Evolutionary conservation across 148 eudicot genomes (phyloP).

Genomic region (Rhododendron simsii): DNA sequence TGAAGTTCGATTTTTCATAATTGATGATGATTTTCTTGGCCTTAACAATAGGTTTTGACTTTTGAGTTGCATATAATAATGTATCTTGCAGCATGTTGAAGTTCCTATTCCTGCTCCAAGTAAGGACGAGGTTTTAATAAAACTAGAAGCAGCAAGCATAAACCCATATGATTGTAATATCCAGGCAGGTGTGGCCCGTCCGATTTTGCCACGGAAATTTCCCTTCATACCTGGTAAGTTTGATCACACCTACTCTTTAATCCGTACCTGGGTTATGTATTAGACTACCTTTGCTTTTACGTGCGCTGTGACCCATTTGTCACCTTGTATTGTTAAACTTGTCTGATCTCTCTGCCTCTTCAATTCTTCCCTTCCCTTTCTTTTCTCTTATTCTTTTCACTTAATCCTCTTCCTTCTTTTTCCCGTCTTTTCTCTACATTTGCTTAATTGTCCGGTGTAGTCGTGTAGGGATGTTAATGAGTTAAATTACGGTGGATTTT

Average conservation of each 20-base stretch:
- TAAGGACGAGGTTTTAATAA: conserved; percentile 59
- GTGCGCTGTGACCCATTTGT: background rate
- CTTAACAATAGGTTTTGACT: background rate
- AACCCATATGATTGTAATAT: conserved; percentile 81
- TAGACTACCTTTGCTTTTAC: background rate
- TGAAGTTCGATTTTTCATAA: background rate
- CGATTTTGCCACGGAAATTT: conserved; percentile 57
- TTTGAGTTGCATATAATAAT: background rate
- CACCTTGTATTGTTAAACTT: background rate
- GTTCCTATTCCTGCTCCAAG: conserved; percentile 62
- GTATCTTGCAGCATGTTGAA: conserved; percentile 65
- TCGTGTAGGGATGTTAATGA: background rate
- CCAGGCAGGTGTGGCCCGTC: conserved; percentile 53
- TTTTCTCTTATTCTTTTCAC: background rate
- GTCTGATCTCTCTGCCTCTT: background rate
- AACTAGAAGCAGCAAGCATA: conserved; percentile 67
- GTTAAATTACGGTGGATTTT: background rate
- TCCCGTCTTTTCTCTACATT: background rate
- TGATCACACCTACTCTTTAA: background rate
- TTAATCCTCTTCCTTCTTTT: background rate
- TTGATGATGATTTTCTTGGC: background rate
- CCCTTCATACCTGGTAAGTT: conserved; percentile 64
- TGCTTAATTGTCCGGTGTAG: background rate
- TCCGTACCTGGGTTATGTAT: background rate
- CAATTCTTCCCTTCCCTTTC: background rate